Percentiles rank a stretch among this genome's conserved stretches.
Evolutionary conservation across 2,329 filamentous ascomycete genomes (phyloP).

Genomic region (Fusarium sp.): DNA sequence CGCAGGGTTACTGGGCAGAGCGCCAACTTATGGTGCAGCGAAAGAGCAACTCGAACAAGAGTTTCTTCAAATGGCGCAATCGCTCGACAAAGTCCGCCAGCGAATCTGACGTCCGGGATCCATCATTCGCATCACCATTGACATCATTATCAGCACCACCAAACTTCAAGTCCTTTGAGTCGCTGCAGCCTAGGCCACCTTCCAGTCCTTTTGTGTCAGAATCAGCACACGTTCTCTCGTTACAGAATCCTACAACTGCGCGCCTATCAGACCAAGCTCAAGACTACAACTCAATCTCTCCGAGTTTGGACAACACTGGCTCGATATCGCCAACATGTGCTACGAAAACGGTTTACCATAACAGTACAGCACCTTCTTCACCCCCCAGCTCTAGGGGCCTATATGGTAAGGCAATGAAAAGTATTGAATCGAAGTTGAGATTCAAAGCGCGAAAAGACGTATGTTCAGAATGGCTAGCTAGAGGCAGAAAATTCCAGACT

Average conservation of each 20-base stretch:
- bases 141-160: conserved; percentile 35
- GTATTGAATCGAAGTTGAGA: conserved; percentile 41
- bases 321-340: conserved; percentile 23
- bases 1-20: conserved; percentile 72
- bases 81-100: conserved; percentile 53
- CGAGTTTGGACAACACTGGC: conserved; percentile 4
- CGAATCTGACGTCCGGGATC: conserved; percentile 45
- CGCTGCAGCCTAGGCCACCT: conserved; percentile 29
- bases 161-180: conserved; percentile 23
- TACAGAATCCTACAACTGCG: conserved; percentile 52
- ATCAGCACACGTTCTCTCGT: conserved; percentile 59
- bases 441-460: conserved; percentile 31
- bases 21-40: conserved; percentile 51
- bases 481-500: neutral
- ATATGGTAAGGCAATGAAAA: conserved; percentile 40
- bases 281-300: conserved; percentile 16
- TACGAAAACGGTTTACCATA: neutral
- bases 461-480: neutral
- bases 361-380: conserved; percentile 1
- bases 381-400: conserved; percentile 5
- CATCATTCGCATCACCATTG: conserved; percentile 42
- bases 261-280: conserved; percentile 15
- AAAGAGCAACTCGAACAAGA: conserved; percentile 50
- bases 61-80: conserved; percentile 56
- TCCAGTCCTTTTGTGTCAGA: conserved; percentile 60